Conservation (phyloP, 495 filamentous ascomycete genomes). For the Aspergillus incahuasiensis region DNA sequence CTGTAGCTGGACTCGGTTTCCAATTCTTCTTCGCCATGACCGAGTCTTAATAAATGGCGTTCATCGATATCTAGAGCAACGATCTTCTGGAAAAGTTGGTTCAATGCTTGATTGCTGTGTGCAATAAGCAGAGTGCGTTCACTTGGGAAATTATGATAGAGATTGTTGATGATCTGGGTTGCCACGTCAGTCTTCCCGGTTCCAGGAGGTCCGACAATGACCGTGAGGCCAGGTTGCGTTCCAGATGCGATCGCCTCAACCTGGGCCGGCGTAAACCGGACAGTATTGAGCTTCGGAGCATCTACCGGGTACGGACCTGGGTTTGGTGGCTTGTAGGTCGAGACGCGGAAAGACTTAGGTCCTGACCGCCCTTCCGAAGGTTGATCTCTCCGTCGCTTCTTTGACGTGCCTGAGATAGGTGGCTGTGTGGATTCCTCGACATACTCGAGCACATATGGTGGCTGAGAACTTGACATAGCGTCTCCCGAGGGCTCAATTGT, state of each 20-base stretch:
- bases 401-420: slow-evolving; percentile 53
- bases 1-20: slow-evolving; percentile 83
- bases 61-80: slow-evolving; percentile 91
- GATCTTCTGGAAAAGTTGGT: slow-evolving; percentile 99
- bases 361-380: slow-evolving; percentile 55
- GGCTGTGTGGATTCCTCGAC: slow-evolving; percentile 44
- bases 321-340: slow-evolving; percentile 87
- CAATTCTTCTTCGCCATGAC: slow-evolving; percentile 92
- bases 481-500: slow-evolving; percentile 71
- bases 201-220: slow-evolving; percentile 92
- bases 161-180: slow-evolving; percentile 97
- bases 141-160: slow-evolving; percentile 94
- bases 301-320: slow-evolving; percentile 90
- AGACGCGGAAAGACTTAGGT: slow-evolving; percentile 69
- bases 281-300: slow-evolving; percentile 72
- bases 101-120: slow-evolving; percentile 95
- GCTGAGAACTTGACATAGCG: slow-evolving; percentile 68
- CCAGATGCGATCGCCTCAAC: slow-evolving; percentile 91
- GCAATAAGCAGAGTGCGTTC: slow-evolving; percentile 92
- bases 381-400: slow-evolving; percentile 77
- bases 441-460: slow-evolving; percentile 78
- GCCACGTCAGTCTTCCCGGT: slow-evolving; percentile 98
- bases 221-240: slow-evolving; percentile 87
- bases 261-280: slow-evolving; percentile 89
- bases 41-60: slow-evolving; percentile 86